Evolutionary conservation across 2,329 filamentous ascomycete genomes (phyloP).

Genomic region (Penicillium fuscoglaucum): DNA sequence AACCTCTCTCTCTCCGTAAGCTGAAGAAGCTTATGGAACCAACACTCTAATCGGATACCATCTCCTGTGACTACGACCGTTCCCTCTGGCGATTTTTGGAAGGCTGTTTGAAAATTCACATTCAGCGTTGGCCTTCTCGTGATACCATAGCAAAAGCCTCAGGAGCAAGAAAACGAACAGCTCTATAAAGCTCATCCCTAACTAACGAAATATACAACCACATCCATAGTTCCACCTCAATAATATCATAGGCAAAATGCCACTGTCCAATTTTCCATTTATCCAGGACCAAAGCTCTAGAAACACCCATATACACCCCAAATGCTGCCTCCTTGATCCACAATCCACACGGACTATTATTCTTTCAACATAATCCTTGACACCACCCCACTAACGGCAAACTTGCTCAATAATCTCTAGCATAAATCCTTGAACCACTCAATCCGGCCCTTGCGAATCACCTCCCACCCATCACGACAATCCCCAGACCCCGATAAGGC

Average conservation of each 20-base stretch:
- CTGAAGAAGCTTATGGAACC: conserved; percentile 31
- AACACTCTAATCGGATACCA: background rate
- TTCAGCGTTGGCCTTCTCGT: background rate
- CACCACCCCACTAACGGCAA: background rate
- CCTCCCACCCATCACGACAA: background rate
- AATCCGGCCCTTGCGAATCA: background rate
- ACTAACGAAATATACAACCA: background rate
- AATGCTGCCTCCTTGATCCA: conserved; percentile 24
- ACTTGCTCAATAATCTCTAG: background rate
- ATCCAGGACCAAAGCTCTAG: conserved; percentile 22
- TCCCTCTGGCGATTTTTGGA: no score
- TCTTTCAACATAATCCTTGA: no score
- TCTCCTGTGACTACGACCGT: background rate
- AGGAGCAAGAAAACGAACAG: background rate
- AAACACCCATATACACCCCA: conserved; percentile 17
- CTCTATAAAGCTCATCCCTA: background rate
- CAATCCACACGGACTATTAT: no score
- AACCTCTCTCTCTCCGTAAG: conserved; percentile 34
- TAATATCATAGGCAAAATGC: conserved; percentile 36
- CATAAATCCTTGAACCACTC: background rate
- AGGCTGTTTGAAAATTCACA: background rate
- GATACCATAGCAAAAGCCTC: background rate
- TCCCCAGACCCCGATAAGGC: background rate
- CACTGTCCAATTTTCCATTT: conserved; percentile 24
- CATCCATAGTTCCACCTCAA: conserved; percentile 17